A percentile compares a stretch with the other conserved stretches of the same genome.
These are phyloP conservation scores for Lecanicillium sp. DNA, from an alignment of 2,329 filamentous ascomycete genomes.

Conservation along the genomic window DNA sequence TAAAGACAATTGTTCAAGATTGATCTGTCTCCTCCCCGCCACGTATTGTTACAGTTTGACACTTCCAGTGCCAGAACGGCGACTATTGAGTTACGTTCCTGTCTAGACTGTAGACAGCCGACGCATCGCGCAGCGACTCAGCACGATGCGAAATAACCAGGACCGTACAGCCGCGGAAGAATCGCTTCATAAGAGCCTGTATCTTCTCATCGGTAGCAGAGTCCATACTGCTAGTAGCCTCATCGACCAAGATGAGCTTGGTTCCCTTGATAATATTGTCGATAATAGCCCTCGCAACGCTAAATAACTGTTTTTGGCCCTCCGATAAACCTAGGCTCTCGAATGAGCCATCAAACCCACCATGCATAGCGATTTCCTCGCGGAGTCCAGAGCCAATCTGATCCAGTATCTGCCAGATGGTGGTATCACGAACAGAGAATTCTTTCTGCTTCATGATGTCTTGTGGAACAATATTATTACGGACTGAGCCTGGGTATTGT, in stretches of 20 bases:
- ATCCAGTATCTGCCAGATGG: too few species aligned
- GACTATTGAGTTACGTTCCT: too few species aligned
- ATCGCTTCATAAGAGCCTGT: constrained; percentile 3
- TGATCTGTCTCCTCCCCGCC: too few species aligned
- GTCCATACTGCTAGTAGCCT: constrained; percentile 1
- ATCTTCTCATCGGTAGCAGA: background rate
- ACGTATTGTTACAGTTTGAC: too few species aligned
- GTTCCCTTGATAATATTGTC: background rate
- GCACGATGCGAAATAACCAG: constrained; percentile 2
- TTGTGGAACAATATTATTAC: background rate
- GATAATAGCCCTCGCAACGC: constrained; percentile 3
- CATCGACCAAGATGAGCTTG: constrained; percentile 3
- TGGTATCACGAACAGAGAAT: too few species aligned
- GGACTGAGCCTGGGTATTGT: constrained; percentile 6
- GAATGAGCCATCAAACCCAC: background rate
- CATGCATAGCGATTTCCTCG: background rate
- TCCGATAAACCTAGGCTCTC: background rate
- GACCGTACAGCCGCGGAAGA: constrained; percentile 3
- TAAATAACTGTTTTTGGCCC: constrained; percentile 6
- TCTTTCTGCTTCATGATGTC: too few species aligned
- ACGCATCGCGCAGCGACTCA: constrained; percentile 1
- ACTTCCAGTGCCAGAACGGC: too few species aligned
- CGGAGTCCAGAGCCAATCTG: too few species aligned
- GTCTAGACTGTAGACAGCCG: background rate
- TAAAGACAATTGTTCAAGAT: too few species aligned